A percentile compares a stretch with the other conserved stretches of the same genome.
Evolutionary conservation across 306 rosid genomes (phyloP).

Genomic region (Prinsepia uniflora): DNA sequence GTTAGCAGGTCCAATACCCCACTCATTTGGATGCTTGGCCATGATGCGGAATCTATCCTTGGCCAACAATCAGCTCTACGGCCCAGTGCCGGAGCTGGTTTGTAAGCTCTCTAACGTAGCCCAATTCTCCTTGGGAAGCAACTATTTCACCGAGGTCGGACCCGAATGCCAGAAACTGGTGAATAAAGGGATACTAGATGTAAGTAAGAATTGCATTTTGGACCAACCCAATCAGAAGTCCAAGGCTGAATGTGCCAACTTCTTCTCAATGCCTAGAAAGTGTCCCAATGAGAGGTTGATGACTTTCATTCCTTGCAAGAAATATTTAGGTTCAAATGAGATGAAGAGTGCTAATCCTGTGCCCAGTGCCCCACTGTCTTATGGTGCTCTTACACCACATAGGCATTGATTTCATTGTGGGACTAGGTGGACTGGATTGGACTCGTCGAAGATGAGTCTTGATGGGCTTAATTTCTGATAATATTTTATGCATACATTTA

Average conservation of each 20-base stretch:
- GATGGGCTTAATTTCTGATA: background rate
- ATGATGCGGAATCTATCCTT: constrained; percentile 38
- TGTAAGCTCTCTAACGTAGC: constrained; percentile 42
- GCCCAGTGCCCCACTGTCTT: constrained; percentile 3
- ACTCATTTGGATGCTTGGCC: constrained; percentile 56
- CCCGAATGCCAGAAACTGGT: constrained; percentile 53
- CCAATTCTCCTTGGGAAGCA: constrained; percentile 34
- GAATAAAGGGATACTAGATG: constrained; percentile 31
- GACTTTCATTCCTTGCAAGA: constrained; percentile 40
- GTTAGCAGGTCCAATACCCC: constrained; percentile 66
- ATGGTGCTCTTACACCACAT: background rate
- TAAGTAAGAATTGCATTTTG: constrained; percentile 53
- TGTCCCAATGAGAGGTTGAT: constrained; percentile 31
- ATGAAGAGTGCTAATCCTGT: background rate
- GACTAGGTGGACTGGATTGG: background rate
- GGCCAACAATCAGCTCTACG: constrained; percentile 43
- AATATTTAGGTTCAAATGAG: background rate
- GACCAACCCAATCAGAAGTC: constrained; percentile 47
- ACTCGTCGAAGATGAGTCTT: background rate
- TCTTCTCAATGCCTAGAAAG: constrained; percentile 13
- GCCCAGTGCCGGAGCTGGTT: constrained; percentile 54
- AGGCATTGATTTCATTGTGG: background rate
- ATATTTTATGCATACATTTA: background rate
- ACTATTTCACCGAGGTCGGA: constrained; percentile 59
- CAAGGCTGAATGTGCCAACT: constrained; percentile 19